Evolutionary conservation across 352 stramenopile species (phyloP), one percentile per base, ranked within the genome.

Genomic region (Achlya hypogyna): DNA sequence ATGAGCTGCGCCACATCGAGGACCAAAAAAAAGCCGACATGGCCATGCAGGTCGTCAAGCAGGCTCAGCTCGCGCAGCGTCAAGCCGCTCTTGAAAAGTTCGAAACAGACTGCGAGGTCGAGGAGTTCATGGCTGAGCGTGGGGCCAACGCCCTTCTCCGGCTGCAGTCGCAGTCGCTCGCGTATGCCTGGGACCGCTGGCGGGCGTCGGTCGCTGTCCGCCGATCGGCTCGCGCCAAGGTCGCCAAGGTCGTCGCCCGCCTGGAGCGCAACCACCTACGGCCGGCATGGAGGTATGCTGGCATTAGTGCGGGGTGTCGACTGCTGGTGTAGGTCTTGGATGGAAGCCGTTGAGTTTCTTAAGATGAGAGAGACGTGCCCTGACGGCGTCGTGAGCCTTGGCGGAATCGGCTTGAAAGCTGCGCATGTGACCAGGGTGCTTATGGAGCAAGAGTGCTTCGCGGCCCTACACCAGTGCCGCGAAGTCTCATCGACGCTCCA

Each of bases 11-110:
- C 5, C 75, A 80, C 56, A 76, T 86, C 4, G 81, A 93, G 49
- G 88, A 89, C 45, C 85, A 86, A 38, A 56, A 90, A n/a, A 74
- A 75, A 12, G 78, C 70, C n/a, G 84, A 91, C 47, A 69, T 75
- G 14, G 85, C 78, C 22, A 74, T 69, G 0, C 73, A 74, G 1
- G 71, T 72, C 1, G 69, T 53, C 9, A 45, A 90, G 20, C 29
- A 69, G 22, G 56, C 54, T 2, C 74, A 75, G 16, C 58, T 91
- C 14, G 63, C 79, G 10, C 69, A 81, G 10, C 78, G 84, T 10
- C 65, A 70, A 66, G 56, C 72, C 0, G 81, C 78, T 8, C 70
- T 90, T 0, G 69, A 69, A 20, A 29, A 28, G 3, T 93, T 89
- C 62, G 79, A 93, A 40, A 66, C 40, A 5, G 69, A 84, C 53